Evolutionary conservation across 2,329 filamentous ascomycete species (phyloP).

Genomic region (Aspergillus fructus): DNA sequence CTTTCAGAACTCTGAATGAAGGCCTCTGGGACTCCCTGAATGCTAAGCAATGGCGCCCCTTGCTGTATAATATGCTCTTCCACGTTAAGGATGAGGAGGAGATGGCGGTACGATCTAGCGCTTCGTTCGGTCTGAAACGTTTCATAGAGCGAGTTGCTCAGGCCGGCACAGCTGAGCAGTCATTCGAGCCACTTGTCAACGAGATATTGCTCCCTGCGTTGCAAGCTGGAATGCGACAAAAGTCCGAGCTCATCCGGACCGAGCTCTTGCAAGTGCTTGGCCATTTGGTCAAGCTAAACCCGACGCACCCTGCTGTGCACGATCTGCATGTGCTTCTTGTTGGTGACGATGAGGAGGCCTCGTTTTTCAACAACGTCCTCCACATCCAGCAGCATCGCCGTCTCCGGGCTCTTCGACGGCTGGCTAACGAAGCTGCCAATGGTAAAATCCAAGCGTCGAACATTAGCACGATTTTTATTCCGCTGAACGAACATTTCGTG

Average conservation of each 20-base stretch:
- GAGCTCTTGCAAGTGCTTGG: slow-evolving; percentile 81
- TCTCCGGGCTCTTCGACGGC: slow-evolving; percentile 74
- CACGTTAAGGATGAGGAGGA: slow-evolving; percentile 85
- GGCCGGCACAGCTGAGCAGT: slow-evolving; percentile 42
- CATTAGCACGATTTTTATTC: slow-evolving; percentile 82
- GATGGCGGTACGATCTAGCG: slow-evolving; percentile 79
- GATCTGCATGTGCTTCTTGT: slow-evolving; percentile 73
- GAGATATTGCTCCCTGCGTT: slow-evolving; percentile 71
- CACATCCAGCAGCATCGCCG: slow-evolving; percentile 87
- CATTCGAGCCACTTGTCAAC: slow-evolving; percentile 60
- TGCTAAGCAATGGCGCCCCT: slow-evolving; percentile 76
- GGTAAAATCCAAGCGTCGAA: slow-evolving; percentile 72
- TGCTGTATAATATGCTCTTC: slow-evolving; percentile 86
- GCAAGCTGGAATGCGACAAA: slow-evolving; percentile 71
- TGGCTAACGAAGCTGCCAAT: slow-evolving; percentile 67
- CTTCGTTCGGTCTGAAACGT: slow-evolving; percentile 74
- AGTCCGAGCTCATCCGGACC: slow-evolving; percentile 78
- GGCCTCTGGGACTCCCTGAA: slow-evolving; percentile 61
- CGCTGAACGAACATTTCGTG: slow-evolving; percentile 89
- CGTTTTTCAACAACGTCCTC: slow-evolving; percentile 90
- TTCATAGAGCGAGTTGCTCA: slow-evolving; percentile 67
- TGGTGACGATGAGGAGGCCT: slow-evolving; percentile 71
- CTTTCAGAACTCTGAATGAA: slow-evolving; percentile 71
- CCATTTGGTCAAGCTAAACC: slow-evolving; percentile 69
- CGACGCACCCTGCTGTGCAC: slow-evolving; percentile 67